phyloP scores from a whole-genome alignment of 176 grass and related monocot species.

The Poa pratensis region DNA sequence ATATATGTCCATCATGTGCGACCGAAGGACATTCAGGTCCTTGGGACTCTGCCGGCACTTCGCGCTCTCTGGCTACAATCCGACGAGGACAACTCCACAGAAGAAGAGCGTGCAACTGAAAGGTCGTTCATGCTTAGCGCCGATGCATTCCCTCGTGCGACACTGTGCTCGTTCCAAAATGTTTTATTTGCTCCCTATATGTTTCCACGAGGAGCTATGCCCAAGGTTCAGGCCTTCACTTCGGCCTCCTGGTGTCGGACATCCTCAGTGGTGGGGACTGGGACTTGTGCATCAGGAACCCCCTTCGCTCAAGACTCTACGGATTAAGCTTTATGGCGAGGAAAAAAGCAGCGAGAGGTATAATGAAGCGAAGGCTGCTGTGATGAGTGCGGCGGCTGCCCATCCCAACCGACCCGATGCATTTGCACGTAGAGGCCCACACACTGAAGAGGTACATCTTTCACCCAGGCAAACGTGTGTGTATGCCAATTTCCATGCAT shows the following conservation, averaged over 20 bases:
- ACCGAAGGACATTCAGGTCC: background rate
- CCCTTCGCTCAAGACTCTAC: background rate
- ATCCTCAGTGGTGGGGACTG: background rate
- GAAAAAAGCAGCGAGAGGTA: too few relatives aligned
- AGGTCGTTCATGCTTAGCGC: background rate
- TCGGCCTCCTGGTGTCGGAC: background rate
- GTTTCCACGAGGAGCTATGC: background rate
- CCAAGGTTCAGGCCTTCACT: accelerated
- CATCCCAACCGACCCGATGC: too few relatives aligned
- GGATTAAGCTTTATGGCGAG: background rate
- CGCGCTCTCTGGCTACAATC: too few relatives aligned
- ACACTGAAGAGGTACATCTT: too few relatives aligned
- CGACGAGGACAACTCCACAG: background rate
- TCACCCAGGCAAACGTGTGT: too few relatives aligned
- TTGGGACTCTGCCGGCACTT: background rate
- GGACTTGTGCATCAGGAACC: background rate
- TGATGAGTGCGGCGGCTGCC: too few relatives aligned
- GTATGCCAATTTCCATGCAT: too few relatives aligned
- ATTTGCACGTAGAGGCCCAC: too few relatives aligned
- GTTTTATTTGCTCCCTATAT: background rate
- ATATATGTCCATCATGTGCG: background rate
- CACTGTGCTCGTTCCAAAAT: background rate
- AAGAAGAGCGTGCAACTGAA: background rate
- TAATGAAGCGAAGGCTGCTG: too few relatives aligned
- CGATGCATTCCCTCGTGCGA: background rate